Base-by-base conservation (phyloP, 2,329 filamentous ascomycete species). In the Fusarium armeniacum region DNA sequence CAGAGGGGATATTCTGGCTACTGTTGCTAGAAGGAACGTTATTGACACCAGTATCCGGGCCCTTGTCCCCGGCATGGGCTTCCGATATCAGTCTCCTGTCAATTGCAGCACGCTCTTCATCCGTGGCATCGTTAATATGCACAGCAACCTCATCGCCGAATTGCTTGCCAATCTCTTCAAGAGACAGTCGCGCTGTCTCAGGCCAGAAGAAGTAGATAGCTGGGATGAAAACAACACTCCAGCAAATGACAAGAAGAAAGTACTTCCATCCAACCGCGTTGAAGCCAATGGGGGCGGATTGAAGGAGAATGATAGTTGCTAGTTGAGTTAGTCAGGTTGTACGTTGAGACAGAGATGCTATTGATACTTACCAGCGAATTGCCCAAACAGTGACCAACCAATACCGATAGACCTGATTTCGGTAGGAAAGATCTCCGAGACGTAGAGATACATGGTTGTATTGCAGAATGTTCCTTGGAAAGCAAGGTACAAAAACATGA, bases 341-440 rank as follows among this genome's bases (percentile, higher is more conserved):
- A 1, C 0, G 0, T 3, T 0, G 1, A 0, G 4, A 4, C 0
- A 9, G 16, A 1, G 1, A 26, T 11, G 10, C 0, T 18, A 2
- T 6, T 10, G 6, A 2, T 0, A 20, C 65, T 28, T 56, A 69
- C 83, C 73, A 3, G 82, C 80, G 63, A 84, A 84, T 62, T 84
- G 83, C 5, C 83, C 84, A 54, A 86, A 85, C 2, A 86, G 65
- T 0, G 82, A 84, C 73, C 85, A 84, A 1, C 82, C 84, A 78
- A 85, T 85, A 11, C 84, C 84, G 33, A 85, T 86, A 0, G 83
- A 80, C 3, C 84, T 79, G 30, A 86, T 83, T 54, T 85, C 82
- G 0, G 83, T 85, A 0, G 83, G 78, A 49, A 80, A 80, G 36
- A 81, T 80, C 64, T 81, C 80, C 0, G 78, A 78, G 0, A 80